Percentiles rank a stretch among this genome's conserved stretches.
Conservation (phyloP, 495 filamentous ascomycete genomes). For the Aspergillus carlsbadensis region DNA sequence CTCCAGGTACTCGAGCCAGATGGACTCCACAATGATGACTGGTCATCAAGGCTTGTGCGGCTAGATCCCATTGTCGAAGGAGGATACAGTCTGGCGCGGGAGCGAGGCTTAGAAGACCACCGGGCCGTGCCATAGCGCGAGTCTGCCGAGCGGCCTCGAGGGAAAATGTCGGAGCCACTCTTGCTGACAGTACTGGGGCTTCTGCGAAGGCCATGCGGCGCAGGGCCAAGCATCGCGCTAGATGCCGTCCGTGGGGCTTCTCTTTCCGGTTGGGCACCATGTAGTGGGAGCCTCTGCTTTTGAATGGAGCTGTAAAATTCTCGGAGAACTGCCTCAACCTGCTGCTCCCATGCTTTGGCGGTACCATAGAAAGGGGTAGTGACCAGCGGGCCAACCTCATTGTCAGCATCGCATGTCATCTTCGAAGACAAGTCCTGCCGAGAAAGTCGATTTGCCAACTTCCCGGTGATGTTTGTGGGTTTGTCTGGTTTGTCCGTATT, state of each 20-base stretch:
- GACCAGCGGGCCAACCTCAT: slow-evolving; percentile 62
- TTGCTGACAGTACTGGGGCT: slow-evolving; percentile 91
- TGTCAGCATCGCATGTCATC: slow-evolving; percentile 30
- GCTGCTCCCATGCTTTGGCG: slow-evolving; percentile 79
- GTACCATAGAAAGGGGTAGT: slow-evolving; percentile 75
- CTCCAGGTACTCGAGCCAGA: slow-evolving; percentile 91
- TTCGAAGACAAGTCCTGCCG: slow-evolving; percentile 30
- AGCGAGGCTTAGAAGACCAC: slow-evolving; percentile 84
- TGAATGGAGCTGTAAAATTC: slow-evolving; percentile 91
- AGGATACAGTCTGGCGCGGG: slow-evolving; percentile 75
- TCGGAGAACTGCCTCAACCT: slow-evolving; percentile 85
- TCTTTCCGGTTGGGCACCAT: slow-evolving; percentile 56
- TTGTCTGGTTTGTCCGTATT: slow-evolving; percentile 27
- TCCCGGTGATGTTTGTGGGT: slow-evolving; percentile 13
- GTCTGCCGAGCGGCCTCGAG: slow-evolving; percentile 70
- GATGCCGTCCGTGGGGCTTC: slow-evolving; percentile 41
- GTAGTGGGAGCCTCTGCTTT: slow-evolving; percentile 77
- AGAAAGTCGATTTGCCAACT: slow-evolving; percentile 27
- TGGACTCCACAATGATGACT: slow-evolving; percentile 87
- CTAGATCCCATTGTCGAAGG: slow-evolving; percentile 84
- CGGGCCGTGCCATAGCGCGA: slow-evolving; percentile 62
- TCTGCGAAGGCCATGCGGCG: slow-evolving; percentile 65
- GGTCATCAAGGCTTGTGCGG: slow-evolving; percentile 88
- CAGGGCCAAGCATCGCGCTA: slow-evolving; percentile 48
- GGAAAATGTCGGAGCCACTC: slow-evolving; percentile 72